Base-by-base conservation (phyloP, 306 rosid species). In the Trifolium fragiferum region DNA sequence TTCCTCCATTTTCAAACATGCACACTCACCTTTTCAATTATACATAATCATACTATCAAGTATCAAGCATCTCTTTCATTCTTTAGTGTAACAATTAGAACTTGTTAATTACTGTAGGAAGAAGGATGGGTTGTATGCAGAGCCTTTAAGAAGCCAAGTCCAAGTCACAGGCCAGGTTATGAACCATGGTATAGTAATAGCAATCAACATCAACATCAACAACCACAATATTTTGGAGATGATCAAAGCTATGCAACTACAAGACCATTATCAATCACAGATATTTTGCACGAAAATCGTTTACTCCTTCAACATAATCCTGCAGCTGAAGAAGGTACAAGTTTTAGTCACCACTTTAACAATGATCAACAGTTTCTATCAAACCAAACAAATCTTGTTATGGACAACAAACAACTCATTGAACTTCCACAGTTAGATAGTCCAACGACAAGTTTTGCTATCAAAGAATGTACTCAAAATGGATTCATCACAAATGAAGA, bases 101-200 rank as follows among this genome's bases (percentile, higher is more conserved):
- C 11, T 47, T 35, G 49, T 37, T 33, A 62, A 37, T 23, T 11
- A 20, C 0, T 84, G 82, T 90, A 93, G 98, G 98, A 93, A 90
- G 98, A 93, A 88, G 98, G 98, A 58, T 93, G 98, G 98, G 98
- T 89, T 33, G 98, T 93, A 21, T 90, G 98, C 74, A 65, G 95
- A 47, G 98, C 98, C 80, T 93, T 93, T 69, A 75, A 70, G 63
- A 93, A 93, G 75, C 96, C 98, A 10, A 83, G 77, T 65, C 93
- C 98, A 19, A 90, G 81, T 64, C 95, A 90, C 30, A 90, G 87
- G 79, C 98, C 74, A 83, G 84, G 80, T 3, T 87, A 60, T 75
- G 95, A 90, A 46, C 74, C 83, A 59, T 90, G 92, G 97, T 81
- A 81, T 27, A 80, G 19, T 30, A 80, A 23, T 27, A 37, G 10